phyloP scores from a whole-genome alignment of 371 early-diverging fungal species.

The Mucor mucedo region DNA sequence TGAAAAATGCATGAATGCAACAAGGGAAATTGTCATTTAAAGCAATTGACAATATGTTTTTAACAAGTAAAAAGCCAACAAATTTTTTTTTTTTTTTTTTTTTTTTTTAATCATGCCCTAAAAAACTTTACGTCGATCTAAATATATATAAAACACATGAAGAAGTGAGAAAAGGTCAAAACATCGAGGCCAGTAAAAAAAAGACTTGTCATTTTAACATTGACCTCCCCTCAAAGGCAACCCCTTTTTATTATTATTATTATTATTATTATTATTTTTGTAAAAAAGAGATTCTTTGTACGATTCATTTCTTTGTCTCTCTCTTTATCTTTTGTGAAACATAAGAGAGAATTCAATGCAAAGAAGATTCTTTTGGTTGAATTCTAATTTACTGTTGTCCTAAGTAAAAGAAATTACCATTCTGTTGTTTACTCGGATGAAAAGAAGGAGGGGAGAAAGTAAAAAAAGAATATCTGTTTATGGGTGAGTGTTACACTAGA shows the following conservation, averaged over 20 bases:
- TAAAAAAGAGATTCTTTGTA: neutral
- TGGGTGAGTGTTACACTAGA: constrained; percentile 9
- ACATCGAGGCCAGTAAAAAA: neutral
- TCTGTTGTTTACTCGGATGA: too few species aligned
- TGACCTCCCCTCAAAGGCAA: too few species aligned
- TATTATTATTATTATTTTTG: neutral
- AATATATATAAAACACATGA: constrained; percentile 9
- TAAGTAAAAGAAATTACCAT: too few species aligned
- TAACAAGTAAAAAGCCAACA: neutral
- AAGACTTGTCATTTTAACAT: too few species aligned
- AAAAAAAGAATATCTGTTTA: neutral
- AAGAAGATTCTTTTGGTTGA: too few species aligned
- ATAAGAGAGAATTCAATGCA: too few species aligned
- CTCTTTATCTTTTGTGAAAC: too few species aligned
- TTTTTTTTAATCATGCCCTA: neutral
- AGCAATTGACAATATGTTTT: constrained; percentile 27
- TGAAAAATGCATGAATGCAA: neutral
- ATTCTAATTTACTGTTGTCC: too few species aligned
- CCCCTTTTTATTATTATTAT: neutral
- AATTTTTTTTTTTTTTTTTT: too few species aligned
- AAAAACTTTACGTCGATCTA: neutral
- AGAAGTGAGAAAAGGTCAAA: too few species aligned
- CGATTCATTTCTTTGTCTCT: too few species aligned
- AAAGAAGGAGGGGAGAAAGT: neutral
- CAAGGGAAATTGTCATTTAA: constrained; percentile 26